Evolutionary conservation across 148 eudicot genomes (phyloP), one percentile per base, ranked within the genome.

Genomic region (Rhododendron griersonianum): DNA sequence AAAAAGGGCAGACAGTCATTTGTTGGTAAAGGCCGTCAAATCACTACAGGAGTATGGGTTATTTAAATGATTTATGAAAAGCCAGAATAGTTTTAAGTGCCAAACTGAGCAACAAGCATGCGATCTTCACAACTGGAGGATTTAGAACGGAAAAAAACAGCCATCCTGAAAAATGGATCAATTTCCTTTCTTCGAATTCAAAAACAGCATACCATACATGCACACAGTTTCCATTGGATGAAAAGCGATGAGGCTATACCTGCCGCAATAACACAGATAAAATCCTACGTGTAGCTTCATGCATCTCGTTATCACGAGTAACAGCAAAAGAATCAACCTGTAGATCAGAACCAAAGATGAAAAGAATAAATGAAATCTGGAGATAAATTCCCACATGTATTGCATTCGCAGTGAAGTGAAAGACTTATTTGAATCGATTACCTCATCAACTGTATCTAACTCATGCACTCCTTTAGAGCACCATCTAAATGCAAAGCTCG

Each of bases 281-380:
- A 41, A 94, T 84, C 88, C 98, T 93, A 19, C 98, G 95, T 48
- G 98, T 97, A 75, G 99, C 99, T 90, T 97, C 99, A 89, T 97
- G 99, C 79, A 91, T 95, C 89, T 97, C 98, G 87, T 91, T 94
- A 90, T 95, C 98, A 93, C 98, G 98, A 86, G 96, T 90, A 90
- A 92, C 89, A 91, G 99, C 99, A 91, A 97, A 91, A 84, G 99
- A 93, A 93, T 97, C 99, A 89, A 97, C 95, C 99, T 97, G 91
- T 83, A 39, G 55, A 57, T 19, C 65, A 86, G 41, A 48, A 51
- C 69, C 45, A 45, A 51, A 69, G 30, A 44, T n/a, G 73, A 73
- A 78, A 45, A 59, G 14, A 28, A 78, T 5, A 28, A 61, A 48
- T 3, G 18, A 30, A 25, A 47, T n/a, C 73, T 25, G 44, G 23